Conservation (phyloP, 2,329 filamentous ascomycete genomes). For the Curvularia hawaiiensis region DNA sequence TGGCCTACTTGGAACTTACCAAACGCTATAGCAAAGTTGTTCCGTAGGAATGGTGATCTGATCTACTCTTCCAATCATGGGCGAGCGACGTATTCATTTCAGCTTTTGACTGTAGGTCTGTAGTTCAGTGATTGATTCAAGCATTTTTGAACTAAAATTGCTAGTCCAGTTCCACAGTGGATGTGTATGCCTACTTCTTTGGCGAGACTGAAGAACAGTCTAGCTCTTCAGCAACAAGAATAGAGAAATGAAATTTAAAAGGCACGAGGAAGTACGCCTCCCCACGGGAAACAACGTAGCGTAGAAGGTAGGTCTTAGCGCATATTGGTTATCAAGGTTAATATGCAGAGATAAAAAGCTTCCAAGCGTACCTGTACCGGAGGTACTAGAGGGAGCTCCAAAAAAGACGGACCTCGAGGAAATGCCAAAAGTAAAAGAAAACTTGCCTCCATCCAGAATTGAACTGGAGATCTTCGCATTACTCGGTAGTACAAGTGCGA, state of each 20-base stretch:
- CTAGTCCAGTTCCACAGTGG: background rate
- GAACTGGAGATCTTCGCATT: constrained; percentile 22
- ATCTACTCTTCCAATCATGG: background rate
- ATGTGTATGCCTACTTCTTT: background rate
- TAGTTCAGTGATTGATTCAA: background rate
- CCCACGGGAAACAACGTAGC: background rate
- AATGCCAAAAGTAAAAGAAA: background rate
- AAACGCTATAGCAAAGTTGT: background rate
- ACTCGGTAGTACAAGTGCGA: constrained; percentile 19
- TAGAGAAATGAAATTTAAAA: background rate
- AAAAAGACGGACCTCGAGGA: background rate
- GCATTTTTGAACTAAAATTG: background rate
- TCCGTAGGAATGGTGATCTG: background rate
- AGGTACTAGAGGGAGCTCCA: background rate
- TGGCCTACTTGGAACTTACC: background rate
- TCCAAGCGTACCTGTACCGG: background rate
- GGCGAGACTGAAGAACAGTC: background rate
- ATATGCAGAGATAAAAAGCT: background rate
- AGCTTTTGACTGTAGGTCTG: background rate
- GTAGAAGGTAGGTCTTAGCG: background rate
- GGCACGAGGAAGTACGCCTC: background rate
- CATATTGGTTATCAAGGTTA: background rate
- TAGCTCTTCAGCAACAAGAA: background rate
- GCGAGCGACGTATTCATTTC: background rate
- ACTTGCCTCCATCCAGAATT: constrained; percentile 14